Evolutionary conservation across 2,329 filamentous ascomycete species (phyloP).

Genomic region (Lojkania enalia): DNA sequence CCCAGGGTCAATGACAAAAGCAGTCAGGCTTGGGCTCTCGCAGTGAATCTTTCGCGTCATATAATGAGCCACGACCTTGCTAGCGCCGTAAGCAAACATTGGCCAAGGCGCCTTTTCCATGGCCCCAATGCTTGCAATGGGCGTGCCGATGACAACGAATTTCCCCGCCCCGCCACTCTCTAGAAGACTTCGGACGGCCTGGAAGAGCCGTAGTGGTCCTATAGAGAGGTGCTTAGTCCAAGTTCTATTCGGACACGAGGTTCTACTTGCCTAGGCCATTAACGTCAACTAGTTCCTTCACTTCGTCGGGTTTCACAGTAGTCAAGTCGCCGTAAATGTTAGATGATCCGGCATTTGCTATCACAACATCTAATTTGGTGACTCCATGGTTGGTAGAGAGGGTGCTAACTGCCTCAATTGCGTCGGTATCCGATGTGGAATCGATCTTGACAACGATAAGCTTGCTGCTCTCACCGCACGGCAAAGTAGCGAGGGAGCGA

Average conservation of each 20-base stretch:
- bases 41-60: not conserved
- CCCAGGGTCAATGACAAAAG: slow-evolving; percentile 5
- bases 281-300: not conserved
- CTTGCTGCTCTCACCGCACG: slow-evolving; percentile 3
- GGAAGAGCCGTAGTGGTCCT: slow-evolving; percentile 24
- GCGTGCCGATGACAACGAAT: not conserved
- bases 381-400: slow-evolving; percentile 2
- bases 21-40: not conserved
- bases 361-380: slow-evolving; percentile 8
- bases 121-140: not conserved
- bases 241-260: too few species aligned
- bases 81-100: not conserved
- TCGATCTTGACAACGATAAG: slow-evolving; percentile 17
- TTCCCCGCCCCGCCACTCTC: slow-evolving; percentile 13
- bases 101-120: slow-evolving; percentile 1
- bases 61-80: slow-evolving; percentile 1
- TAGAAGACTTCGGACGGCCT: slow-evolving; percentile 43
- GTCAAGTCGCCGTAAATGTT: not conserved
- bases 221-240: too few species aligned
- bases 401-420: slow-evolving; percentile 1
- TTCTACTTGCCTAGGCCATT: too few species aligned
- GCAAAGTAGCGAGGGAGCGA: not conserved
- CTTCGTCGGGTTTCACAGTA: not conserved
- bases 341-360: slow-evolving; percentile 8
- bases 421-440: slow-evolving; percentile 4